These are phyloP conservation scores for Oenanthe javanica DNA, from an alignment of 140 eudicot genomes.

Conservation along the genomic window DNA sequence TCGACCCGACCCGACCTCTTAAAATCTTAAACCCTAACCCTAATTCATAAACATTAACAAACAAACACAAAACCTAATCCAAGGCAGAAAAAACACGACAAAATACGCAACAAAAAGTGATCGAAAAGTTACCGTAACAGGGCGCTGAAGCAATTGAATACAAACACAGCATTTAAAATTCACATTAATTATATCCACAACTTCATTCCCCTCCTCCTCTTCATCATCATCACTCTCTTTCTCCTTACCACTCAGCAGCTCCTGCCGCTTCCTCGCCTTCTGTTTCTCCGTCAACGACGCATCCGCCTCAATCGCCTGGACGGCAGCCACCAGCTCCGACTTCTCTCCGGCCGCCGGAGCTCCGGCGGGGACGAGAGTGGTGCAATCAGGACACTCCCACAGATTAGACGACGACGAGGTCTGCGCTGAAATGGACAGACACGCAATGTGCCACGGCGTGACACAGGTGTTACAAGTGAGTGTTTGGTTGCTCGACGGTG, in stretches of 20 bases:
- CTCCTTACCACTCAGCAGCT: constrained; percentile 37
- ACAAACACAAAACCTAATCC: not conserved
- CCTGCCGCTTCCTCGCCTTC: constrained; percentile 48
- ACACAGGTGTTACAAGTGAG: constrained; percentile 27
- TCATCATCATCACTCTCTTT: not conserved
- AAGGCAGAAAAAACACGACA: too few species aligned
- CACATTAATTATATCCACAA: constrained; percentile 23
- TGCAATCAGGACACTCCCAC: constrained; percentile 56
- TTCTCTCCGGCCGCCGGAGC: constrained; percentile 8
- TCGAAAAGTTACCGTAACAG: constrained; percentile 37
- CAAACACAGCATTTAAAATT: constrained; percentile 44
- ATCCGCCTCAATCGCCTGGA: constrained; percentile 45
- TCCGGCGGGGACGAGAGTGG: not conserved
- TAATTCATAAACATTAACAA: not conserved
- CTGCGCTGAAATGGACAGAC: constrained; percentile 24
- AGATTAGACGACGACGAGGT: constrained; percentile 20
- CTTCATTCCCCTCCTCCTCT: constrained; percentile 15
- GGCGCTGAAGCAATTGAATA: constrained; percentile 37
- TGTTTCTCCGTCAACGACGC: constrained; percentile 33
- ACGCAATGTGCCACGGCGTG: constrained; percentile 50
- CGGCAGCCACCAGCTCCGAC: constrained; percentile 26
- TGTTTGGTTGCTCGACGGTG: not conserved
- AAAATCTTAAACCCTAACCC: not conserved
- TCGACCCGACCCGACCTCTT: too few species aligned
- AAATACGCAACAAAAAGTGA: not conserved